Base-by-base conservation (phyloP, 306 rosid species). In the Glycine tomentella region DNA sequence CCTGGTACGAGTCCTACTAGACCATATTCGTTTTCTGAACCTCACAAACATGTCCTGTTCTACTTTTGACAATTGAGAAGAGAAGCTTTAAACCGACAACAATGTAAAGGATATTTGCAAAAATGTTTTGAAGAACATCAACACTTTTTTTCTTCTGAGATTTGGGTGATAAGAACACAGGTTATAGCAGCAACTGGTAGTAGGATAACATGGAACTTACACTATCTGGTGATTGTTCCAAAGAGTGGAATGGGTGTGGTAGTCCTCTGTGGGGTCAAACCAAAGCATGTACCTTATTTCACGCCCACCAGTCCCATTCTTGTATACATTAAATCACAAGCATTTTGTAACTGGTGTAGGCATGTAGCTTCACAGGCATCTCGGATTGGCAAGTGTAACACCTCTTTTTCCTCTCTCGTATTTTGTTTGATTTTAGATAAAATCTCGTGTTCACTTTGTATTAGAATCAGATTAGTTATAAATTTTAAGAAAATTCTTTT, bases 211-310 rank as follows among this genome's bases (percentile, higher is more conserved):
- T 56, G 46, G 40, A 59, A 89, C 90, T 86, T 81, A 93, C 99
- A 95, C 82, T 55, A 95, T 81, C 77, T 92, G 97, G 52, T 90
- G 90, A 46, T 72, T 42, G 83, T 95, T 95, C 96, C 98, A 95
- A 8, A 95, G 98, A 12, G 93, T 33, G 38, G 99, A 95, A 69
- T 93, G 91, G 48, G 89, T 72, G 55, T 91, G 99, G 65, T 77
- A 93, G 0, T 91, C 97, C 84, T 90, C 90, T 1, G 98, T 93
- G 34, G 99, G 97, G 74, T 95, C 98, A 59, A 91, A 95, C 97
- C 98, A 95, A 9, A 95, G 88, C 89, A 75, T 69, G 84, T 95
- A 98, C 87, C 99, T 93, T 2, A 25, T 25, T 2, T 25, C 31
- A 25, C 31, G 31, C 31, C 1, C 31, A 25, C 31, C 31, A 25